A percentile compares a stretch with the other conserved stretches of the same genome.
Evolutionary conservation across 768 basidiomycete genomes (phyloP).

Genomic region (Mycena latifolia): DNA sequence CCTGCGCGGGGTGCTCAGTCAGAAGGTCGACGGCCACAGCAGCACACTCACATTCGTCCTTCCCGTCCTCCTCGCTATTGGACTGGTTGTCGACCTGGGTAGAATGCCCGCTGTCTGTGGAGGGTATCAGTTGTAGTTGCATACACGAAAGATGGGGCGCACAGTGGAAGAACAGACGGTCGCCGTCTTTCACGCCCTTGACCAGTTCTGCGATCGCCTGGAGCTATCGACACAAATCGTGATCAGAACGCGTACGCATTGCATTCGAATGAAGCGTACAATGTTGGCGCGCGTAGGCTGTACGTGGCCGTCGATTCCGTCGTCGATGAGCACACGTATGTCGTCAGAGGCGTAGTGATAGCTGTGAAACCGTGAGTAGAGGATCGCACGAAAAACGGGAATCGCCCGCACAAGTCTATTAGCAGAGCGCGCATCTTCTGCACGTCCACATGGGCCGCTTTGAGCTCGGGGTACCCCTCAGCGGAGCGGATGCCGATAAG

Average conservation of each 20-base stretch:
- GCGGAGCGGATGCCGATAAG: slow-evolving; percentile 17
- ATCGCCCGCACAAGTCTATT: not conserved
- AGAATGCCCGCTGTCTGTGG: slow-evolving; percentile 23
- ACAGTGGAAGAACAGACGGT: slow-evolving; percentile 38
- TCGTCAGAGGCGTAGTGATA: slow-evolving; percentile 3
- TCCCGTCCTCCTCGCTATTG: slow-evolving; percentile 28
- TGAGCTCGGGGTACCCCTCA: slow-evolving; percentile 4
- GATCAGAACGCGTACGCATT: not conserved
- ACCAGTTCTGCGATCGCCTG: slow-evolving; percentile 13
- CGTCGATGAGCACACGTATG: slow-evolving; percentile 13
- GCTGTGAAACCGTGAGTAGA: not conserved
- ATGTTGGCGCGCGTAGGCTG: slow-evolving; percentile 24
- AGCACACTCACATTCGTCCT: slow-evolving; percentile 19
- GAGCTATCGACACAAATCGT: not conserved
- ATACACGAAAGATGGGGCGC: slow-evolving; percentile 1
- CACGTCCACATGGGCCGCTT: slow-evolving; percentile 8
- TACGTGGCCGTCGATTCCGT: slow-evolving; percentile 9
- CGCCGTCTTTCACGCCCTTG: slow-evolving; percentile 13
- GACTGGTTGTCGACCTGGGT: slow-evolving; percentile 11
- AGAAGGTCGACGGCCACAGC: not conserved
- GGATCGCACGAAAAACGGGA: not conserved
- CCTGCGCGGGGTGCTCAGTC: not conserved
- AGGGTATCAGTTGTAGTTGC: not conserved
- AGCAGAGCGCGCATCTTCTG: slow-evolving; percentile 10
- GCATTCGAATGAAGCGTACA: not conserved